phyloP scores from a whole-genome alignment of 192 early-diverging fungal species.

The Gaertneriomyces sp. region DNA sequence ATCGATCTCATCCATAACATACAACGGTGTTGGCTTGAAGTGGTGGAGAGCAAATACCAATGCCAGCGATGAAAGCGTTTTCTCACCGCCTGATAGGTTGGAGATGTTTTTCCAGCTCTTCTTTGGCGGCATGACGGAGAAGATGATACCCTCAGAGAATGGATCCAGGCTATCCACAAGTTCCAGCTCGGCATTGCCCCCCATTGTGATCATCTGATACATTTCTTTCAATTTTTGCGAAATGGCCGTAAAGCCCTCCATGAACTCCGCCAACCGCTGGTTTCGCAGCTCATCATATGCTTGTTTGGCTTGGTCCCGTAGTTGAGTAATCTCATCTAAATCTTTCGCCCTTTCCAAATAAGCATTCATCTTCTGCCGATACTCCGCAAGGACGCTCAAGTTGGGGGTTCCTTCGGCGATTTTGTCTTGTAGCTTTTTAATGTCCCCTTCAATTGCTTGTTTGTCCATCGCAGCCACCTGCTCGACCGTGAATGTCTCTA shows the following conservation, averaged over 20 bases:
- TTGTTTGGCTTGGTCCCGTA: conserved; percentile 71
- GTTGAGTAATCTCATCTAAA: conserved; percentile 67
- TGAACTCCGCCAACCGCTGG: conserved; percentile 83
- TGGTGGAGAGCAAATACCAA: conserved; percentile 98
- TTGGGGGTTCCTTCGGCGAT: conserved; percentile 68
- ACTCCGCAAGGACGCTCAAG: conserved; percentile 83
- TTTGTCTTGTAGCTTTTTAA: conserved; percentile 64
- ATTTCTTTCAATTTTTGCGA: conserved; percentile 97
- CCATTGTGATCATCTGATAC: conserved; percentile 99
- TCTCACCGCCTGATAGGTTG: conserved; percentile 98
- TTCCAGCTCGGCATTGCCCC: conserved; percentile 97
- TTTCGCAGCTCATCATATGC: conserved; percentile 74
- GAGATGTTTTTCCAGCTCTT: conserved; percentile 99
- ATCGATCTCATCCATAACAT: conserved; percentile 99
- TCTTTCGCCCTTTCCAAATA: conserved; percentile 68
- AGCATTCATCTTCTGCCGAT: conserved; percentile 72
- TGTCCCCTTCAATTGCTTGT: conserved; percentile 62
- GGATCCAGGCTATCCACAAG: conserved; percentile 96
- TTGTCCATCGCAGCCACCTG: conserved; percentile 66
- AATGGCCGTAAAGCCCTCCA: conserved; percentile 90
- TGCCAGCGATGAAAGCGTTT: conserved; percentile 97
- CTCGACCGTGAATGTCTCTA: conserved; percentile 57
- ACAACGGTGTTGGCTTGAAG: conserved; percentile 98
- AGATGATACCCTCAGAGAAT: conserved; percentile 97
- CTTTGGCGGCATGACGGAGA: conserved; percentile 99